Conservation (phyloP, 2,329 filamentous ascomycete species). For the Paecilomyces variotii region DNA sequence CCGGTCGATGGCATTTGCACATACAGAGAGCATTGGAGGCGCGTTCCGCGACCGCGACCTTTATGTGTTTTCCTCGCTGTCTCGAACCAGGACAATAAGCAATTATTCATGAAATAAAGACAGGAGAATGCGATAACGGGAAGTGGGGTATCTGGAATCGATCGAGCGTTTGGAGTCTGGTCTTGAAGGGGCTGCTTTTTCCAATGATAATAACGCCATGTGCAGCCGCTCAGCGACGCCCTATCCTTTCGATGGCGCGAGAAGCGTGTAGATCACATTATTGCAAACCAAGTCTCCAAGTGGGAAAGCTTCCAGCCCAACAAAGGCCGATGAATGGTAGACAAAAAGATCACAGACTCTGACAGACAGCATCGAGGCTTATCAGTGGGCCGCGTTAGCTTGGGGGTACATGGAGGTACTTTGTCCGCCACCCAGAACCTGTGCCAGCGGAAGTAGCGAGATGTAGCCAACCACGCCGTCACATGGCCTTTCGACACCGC, state of each 20-base stretch:
- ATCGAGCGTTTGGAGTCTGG: not conserved
- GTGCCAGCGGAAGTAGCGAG: not conserved
- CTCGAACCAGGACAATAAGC: not conserved
- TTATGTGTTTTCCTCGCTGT: not conserved
- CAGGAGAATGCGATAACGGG: not conserved
- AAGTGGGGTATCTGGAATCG: not conserved
- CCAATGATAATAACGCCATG: not conserved
- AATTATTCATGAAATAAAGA: not conserved
- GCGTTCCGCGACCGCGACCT: not conserved
- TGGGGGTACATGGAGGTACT: not conserved
- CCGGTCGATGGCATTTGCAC: too few relatives aligned
- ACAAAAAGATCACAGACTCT: not conserved
- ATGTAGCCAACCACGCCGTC: not conserved
- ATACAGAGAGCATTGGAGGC: not conserved
- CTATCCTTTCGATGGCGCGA: not conserved
- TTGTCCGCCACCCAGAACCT: not conserved
- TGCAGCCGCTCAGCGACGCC: not conserved
- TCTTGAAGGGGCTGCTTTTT: too few relatives aligned
- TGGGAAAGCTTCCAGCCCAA: not conserved
- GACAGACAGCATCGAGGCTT: not conserved
- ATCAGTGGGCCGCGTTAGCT: not conserved
- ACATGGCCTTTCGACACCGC: not conserved
- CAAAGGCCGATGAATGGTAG: not conserved
- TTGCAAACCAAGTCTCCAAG: not conserved
- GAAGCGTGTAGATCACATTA: not conserved